Percentiles rank a stretch among this genome's conserved stretches.
Evolutionary conservation across 805 yeast genomes (phyloP).

Genomic region (Barnettozyma salicaria): DNA sequence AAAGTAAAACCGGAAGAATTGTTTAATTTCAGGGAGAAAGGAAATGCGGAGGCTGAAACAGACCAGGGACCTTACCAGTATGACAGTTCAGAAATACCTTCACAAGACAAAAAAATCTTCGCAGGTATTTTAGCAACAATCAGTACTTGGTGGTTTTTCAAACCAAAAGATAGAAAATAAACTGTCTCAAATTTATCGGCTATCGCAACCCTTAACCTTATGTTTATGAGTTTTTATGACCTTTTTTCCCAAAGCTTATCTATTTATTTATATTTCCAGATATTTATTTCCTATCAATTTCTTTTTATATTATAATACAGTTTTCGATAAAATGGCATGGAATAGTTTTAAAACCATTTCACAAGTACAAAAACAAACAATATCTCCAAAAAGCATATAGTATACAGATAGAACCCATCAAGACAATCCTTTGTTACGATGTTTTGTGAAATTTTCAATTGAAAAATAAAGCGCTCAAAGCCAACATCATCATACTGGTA

Average conservation of each 20-base stretch:
- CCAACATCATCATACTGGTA: slow-evolving; percentile 13
- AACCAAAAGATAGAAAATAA: slow-evolving; percentile 11
- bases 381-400: too few relatives aligned
- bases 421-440: not conserved
- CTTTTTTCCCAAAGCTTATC: too few relatives aligned
- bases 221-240: not conserved
- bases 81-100: slow-evolving; percentile 14
- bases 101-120: slow-evolving; percentile 24
- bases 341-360: too few relatives aligned
- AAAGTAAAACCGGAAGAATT: slow-evolving; percentile 8
- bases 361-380: too few relatives aligned
- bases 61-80: slow-evolving; percentile 19
- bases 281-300: too few relatives aligned
- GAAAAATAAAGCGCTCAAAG: not conserved
- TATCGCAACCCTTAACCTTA: too few relatives aligned
- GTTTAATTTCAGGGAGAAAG: slow-evolving; percentile 9
- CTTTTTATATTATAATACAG: not conserved
- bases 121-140: slow-evolving; percentile 23
- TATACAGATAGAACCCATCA: not conserved
- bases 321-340: too few relatives aligned
- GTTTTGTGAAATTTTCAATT: not conserved
- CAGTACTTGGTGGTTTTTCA: slow-evolving; percentile 28
- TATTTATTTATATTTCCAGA: too few relatives aligned
- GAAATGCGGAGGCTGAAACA: slow-evolving; percentile 8
- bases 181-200: too few relatives aligned